phyloP scores from a whole-genome alignment of 2,329 filamentous ascomycete species.

The Aspergillus niger region DNA sequence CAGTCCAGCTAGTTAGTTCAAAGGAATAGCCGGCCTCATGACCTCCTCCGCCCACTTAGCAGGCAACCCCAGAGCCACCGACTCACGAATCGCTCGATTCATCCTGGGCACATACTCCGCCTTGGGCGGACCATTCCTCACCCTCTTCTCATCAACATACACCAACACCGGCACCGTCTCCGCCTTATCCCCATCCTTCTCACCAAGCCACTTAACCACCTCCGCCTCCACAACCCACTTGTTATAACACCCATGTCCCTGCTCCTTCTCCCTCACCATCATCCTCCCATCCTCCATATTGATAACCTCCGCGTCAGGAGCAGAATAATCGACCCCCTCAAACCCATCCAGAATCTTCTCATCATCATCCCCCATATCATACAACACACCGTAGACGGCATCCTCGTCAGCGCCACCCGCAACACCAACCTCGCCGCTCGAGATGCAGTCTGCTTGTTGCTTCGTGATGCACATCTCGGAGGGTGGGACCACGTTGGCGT shows the following conservation, averaged over 20 bases:
- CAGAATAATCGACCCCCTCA: slow-evolving; percentile 37
- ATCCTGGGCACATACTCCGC: slow-evolving; percentile 45
- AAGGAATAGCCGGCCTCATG: slow-evolving; percentile 42
- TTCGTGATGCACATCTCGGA: slow-evolving; percentile 23
- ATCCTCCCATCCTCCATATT: not conserved
- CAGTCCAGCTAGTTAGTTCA: slow-evolving; percentile 16
- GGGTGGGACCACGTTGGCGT: slow-evolving; percentile 45
- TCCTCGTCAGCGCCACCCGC: slow-evolving; percentile 24
- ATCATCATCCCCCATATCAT: slow-evolving; percentile 41
- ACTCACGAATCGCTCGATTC: slow-evolving; percentile 47
- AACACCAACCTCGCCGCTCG: not conserved
- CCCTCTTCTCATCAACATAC: slow-evolving; percentile 46
- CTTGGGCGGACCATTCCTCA: slow-evolving; percentile 34
- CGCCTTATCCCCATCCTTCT: slow-evolving; percentile 11
- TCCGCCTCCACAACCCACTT: slow-evolving; percentile 40
- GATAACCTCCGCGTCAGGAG: slow-evolving; percentile 8
- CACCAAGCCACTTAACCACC: slow-evolving; percentile 36
- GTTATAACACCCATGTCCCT: slow-evolving; percentile 40
- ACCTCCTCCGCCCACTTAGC: slow-evolving; percentile 40
- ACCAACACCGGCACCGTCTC: slow-evolving; percentile 35
- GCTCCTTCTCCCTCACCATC: slow-evolving; percentile 32
- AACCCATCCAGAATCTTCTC: slow-evolving; percentile 42
- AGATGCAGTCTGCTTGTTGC: slow-evolving; percentile 1
- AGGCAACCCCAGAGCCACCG: slow-evolving; percentile 38
- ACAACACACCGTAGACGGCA: slow-evolving; percentile 44